Base-by-base conservation (phyloP, 139 green algal genomes). In the Eudorina sp. region DNA sequence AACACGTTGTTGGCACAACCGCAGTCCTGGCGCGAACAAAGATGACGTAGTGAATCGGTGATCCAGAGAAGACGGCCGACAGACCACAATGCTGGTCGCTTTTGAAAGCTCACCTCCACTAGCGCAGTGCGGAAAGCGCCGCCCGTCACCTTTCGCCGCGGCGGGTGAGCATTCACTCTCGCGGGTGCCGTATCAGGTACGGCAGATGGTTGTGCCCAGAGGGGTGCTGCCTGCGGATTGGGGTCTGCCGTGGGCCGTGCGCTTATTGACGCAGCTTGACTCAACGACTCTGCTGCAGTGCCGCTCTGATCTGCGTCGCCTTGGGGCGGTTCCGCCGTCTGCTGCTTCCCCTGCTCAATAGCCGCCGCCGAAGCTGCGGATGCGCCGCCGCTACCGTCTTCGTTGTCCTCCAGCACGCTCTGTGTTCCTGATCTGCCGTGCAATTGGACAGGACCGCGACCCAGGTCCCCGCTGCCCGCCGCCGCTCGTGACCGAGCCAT, bases 141-240 rank as follows among this genome's bases (percentile, higher is more conserved):
- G n/a, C 62, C 62, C 27, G 62, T 72, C 31, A 72, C n/a, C 62
- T 34, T 72, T 29, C 62, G 62, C 62, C 62, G 62, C n/a, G 62
- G 21, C 62, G 31, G 62, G 21, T 38, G 62, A 72, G 6, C 62
- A 19, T 29, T 72, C 27, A 19, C 16, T 29, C 4, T 25, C 21
- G 19, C n/a, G 3, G 31, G 3, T 34, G 62, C 27, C 21, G 31
- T 48, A 31, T 40, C 41, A 18, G 70, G 19, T 53, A 34, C 18
- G 16, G 13, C 40, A 38, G 70, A 18, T 36, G 70, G 16, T 34
- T 40, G 40, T 2, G 70, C 40, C 70, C 40, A 1, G 1, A 48
- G 21, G 13, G 34, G 13, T 23, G 9, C 36, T 3, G 66, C 66
- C 66, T 21, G 34, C 31, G 55, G 5, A 31, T 5, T 8, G 19